Conservation (phyloP, 805 yeast genomes). For the Ogataea pini region DNA sequence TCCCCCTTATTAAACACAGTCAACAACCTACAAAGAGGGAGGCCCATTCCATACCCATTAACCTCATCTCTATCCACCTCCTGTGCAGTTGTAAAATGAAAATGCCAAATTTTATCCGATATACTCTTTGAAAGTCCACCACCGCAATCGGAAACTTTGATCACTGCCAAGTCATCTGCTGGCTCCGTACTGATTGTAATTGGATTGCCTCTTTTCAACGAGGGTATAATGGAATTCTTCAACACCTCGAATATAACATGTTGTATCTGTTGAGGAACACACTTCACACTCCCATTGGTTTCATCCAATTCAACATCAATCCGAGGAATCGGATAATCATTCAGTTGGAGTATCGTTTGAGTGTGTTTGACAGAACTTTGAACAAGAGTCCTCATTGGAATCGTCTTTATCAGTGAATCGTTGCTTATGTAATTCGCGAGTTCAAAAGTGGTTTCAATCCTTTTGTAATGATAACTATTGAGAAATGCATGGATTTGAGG, state of each 20-base stretch:
- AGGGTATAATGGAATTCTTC: constrained; percentile 34
- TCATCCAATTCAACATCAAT: constrained; percentile 14
- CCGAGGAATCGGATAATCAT: constrained; percentile 35
- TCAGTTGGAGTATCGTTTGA: constrained; percentile 24
- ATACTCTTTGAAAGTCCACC: constrained; percentile 30
- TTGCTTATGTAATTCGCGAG: constrained; percentile 26
- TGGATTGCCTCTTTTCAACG: constrained; percentile 24
- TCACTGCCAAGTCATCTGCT: constrained; percentile 9
- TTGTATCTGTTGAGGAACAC: constrained; percentile 33
- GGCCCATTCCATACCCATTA: constrained; percentile 37
- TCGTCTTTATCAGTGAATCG: constrained; percentile 17
- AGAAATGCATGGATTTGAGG: constrained; percentile 25
- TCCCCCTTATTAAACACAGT: constrained; percentile 30
- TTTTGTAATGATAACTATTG: constrained; percentile 25
- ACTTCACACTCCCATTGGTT: constrained; percentile 13
- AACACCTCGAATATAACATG: constrained; percentile 35
- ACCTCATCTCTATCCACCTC: constrained; percentile 30
- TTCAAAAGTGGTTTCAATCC: constrained; percentile 29
- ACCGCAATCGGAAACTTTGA: constrained; percentile 32
- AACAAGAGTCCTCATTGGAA: constrained; percentile 17
- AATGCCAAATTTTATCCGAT: constrained; percentile 31
- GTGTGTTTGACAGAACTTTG: constrained; percentile 26
- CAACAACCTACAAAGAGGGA: constrained; percentile 33
- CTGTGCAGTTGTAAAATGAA: constrained; percentile 33
- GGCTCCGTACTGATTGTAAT: constrained; percentile 15